Conservation (phyloP, 306 rosid species). For the Dicorynia guianensis region DNA sequence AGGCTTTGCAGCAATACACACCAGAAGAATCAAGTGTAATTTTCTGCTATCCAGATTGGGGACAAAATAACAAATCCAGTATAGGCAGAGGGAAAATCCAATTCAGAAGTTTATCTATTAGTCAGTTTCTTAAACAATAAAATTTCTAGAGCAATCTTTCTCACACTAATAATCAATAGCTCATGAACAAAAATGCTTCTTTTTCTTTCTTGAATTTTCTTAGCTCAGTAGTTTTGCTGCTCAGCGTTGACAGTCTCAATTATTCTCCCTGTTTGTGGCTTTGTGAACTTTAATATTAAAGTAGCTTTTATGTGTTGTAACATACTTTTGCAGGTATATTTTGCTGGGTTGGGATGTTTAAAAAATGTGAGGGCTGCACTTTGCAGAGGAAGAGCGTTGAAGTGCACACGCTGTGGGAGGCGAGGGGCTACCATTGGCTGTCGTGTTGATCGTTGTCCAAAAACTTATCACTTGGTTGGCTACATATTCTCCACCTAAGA, state of each 20-base stretch:
- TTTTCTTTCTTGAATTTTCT: neutral
- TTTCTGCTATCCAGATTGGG: no score
- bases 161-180: neutral
- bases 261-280: neutral
- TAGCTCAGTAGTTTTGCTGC: neutral
- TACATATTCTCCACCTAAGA: constrained; percentile 31
- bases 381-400: constrained; percentile 92
- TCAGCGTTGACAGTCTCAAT: neutral
- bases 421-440: constrained; percentile 98
- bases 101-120: no score
- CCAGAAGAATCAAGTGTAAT: no score
- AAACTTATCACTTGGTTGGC: constrained; percentile 96
- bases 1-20: no score
- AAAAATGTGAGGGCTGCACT: constrained; percentile 97
- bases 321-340: constrained; percentile 84
- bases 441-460: constrained; percentile 98
- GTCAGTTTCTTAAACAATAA: no score
- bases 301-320: neutral
- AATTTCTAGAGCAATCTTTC: no score
- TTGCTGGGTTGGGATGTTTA: constrained; percentile 98
- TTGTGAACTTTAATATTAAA: constrained; percentile 20
- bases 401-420: constrained; percentile 96
- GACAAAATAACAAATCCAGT: no score
- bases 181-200: neutral
- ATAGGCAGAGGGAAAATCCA: no score